These are phyloP conservation scores for Combretum micranthum DNA, from an alignment of 345 rosid species.

Conservation along the genomic window DNA sequence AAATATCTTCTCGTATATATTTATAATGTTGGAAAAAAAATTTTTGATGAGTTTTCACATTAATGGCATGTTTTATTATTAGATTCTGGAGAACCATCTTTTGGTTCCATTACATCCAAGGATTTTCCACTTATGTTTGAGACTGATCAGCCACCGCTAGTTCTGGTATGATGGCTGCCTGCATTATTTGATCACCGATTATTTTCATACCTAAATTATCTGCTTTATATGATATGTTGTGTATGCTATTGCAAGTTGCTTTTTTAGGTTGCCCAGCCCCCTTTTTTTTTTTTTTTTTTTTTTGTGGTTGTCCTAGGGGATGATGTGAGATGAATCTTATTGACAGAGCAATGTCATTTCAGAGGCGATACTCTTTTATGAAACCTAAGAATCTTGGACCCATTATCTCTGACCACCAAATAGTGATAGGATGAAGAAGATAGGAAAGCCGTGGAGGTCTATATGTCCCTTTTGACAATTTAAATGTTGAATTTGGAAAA, in stretches of 20 bases:
- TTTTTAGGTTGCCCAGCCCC: background rate
- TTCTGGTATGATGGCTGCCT: constrained; percentile 42
- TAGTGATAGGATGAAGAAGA: background rate
- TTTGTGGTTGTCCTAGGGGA: background rate
- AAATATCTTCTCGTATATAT: constrained; percentile 8
- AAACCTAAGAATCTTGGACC: background rate
- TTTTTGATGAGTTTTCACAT: background rate
- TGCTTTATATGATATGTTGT: background rate
- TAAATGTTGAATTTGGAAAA: no score
- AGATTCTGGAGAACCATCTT: constrained; percentile 42
- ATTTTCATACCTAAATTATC: background rate
- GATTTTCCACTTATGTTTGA: constrained; percentile 34
- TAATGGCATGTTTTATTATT: constrained; percentile 9
- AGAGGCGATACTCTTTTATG: background rate
- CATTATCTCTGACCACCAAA: background rate
- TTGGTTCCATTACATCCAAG: constrained; percentile 42
- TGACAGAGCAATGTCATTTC: no score
- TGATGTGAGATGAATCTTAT: no score
- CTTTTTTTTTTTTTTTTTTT: no score
- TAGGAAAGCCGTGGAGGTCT: constrained; percentile 3
- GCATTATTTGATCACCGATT: background rate
- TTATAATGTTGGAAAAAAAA: background rate
- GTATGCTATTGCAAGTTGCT: constrained; percentile 4
- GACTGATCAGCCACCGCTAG: constrained; percentile 60
- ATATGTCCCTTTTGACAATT: background rate